These are phyloP conservation scores for Saccharomycopsis amapae DNA, from an alignment of 805 yeast species.

Conservation along the genomic window DNA sequence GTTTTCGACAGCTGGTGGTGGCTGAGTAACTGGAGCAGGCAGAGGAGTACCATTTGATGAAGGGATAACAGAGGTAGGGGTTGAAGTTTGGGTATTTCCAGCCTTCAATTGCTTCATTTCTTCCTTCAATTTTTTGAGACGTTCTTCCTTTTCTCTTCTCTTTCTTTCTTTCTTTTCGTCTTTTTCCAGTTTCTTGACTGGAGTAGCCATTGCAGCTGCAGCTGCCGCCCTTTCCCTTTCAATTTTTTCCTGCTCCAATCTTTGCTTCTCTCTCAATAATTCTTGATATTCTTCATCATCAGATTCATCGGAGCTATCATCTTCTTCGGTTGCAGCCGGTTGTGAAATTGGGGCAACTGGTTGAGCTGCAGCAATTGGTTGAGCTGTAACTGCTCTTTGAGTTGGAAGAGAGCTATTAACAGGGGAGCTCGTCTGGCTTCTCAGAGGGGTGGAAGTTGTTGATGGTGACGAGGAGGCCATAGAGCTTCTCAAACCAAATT, in stretches of 20 bases:
- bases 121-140: slow-evolving; percentile 19
- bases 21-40: background rate
- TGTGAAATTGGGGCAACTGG: background rate
- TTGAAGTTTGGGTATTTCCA: background rate
- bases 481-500: slow-evolving; percentile 57
- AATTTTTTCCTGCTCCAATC: slow-evolving; percentile 30
- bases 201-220: slow-evolving; percentile 2
- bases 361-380: slow-evolving; percentile 17
- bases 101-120: slow-evolving; percentile 19
- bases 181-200: slow-evolving; percentile 3
- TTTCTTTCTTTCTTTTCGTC: slow-evolving; percentile 18
- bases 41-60: background rate
- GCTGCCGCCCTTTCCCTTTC: slow-evolving; percentile 29
- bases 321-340: slow-evolving; percentile 12
- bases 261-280: slow-evolving; percentile 36
- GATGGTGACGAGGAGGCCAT: slow-evolving; percentile 17
- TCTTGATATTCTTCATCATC: slow-evolving; percentile 39
- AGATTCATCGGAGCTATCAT: slow-evolving; percentile 21
- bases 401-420: slow-evolving; percentile 21
- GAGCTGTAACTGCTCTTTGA: background rate
- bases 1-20: background rate
- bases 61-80: slow-evolving; percentile 11
- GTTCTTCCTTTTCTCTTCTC: slow-evolving; percentile 19
- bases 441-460: too few relatives aligned
- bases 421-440: slow-evolving; percentile 11